Evolutionary conservation across 805 yeast genomes (phyloP), one percentile per base, ranked within the genome.

Genomic region (Yarrowia alimentaria): DNA sequence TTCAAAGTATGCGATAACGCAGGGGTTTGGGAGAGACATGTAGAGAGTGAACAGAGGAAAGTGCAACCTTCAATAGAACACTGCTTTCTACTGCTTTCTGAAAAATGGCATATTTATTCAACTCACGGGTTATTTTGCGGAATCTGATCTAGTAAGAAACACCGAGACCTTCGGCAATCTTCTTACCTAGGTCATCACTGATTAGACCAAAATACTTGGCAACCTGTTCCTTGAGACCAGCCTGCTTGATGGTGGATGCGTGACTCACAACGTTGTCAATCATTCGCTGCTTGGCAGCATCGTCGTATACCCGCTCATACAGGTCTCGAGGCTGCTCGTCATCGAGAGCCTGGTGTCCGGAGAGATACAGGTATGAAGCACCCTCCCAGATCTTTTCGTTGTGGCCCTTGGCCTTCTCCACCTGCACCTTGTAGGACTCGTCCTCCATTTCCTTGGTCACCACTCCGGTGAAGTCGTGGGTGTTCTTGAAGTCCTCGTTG

Each of bases 141-240:
- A n/a, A n/a, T n/a, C n/a, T n/a, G n/a, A n/a, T n/a, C 16, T n/a
- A 28, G 11, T 40, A 40, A 11, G 24, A 4, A 21, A 43, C 50
- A 5, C 37, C 50, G 1, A 43, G 37, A 8, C 50, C 50, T 4
- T 43, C 30, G 22, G 50, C 50, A 24, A 43, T 16, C 37, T 43
- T 43, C 50, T 43, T 22, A 8, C 50, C 50, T 4, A 43, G 30
- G 14, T 43, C 50, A 11, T 43, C 50, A 17, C 30, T 43, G 37
- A 43, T 30, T 22, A 28, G 50, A 12, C 50, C 50, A 30, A 43
- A 43, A 30, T 43, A 43, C 35, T 30, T 22, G 37, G 50, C 50
- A 8, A 43, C 50, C 30, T 43, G 37, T 29, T 43, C 50, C 50
- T 43, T 43, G 18, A 43, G 37, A 11, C 50, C 50, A 17, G 21